Conservation (phyloP, 345 rosid species). For the Erucastrum elatum region DNA sequence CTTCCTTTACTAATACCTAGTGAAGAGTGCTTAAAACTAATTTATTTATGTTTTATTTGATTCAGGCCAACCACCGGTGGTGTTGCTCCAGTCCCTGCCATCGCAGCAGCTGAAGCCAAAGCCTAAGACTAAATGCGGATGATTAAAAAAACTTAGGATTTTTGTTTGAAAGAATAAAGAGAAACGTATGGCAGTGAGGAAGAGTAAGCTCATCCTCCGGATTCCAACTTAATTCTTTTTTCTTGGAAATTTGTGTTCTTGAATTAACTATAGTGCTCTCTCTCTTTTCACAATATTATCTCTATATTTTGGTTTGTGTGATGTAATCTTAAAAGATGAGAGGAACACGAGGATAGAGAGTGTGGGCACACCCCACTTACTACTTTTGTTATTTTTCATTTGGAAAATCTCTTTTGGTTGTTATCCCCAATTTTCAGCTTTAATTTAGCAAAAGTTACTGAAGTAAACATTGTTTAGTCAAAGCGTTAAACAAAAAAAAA, state of each 20-base stretch:
- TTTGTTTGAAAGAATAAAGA: slow-evolving; percentile 32
- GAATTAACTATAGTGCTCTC: slow-evolving; percentile 17
- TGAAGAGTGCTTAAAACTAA: background rate
- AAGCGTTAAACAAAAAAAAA: background rate
- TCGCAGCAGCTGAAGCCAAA: slow-evolving; percentile 37
- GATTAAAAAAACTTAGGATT: slow-evolving; percentile 27
- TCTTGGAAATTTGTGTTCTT: slow-evolving; percentile 24
- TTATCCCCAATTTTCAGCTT: background rate
- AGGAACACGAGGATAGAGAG: slow-evolving; percentile 19
- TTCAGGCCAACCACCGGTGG: slow-evolving; percentile 98
- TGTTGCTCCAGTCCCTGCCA: slow-evolving; percentile 56
- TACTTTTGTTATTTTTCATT: slow-evolving; percentile 20
- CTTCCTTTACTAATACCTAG: background rate
- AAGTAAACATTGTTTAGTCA: background rate
- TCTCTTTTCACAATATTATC: background rate
- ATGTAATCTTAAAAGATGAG: background rate
- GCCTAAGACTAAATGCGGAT: slow-evolving; percentile 22
- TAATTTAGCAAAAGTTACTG: background rate
- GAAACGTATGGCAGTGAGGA: slow-evolving; percentile 24
- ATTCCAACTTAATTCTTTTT: slow-evolving; percentile 33
- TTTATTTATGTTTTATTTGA: background rate
- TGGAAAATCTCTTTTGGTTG: background rate
- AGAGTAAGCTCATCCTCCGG: slow-evolving; percentile 22
- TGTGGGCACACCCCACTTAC: slow-evolving; percentile 24
- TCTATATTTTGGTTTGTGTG: slow-evolving; percentile 8